Evolutionary conservation across 345 rosid genomes (phyloP).

Genomic region (Citrus trifoliata): DNA sequence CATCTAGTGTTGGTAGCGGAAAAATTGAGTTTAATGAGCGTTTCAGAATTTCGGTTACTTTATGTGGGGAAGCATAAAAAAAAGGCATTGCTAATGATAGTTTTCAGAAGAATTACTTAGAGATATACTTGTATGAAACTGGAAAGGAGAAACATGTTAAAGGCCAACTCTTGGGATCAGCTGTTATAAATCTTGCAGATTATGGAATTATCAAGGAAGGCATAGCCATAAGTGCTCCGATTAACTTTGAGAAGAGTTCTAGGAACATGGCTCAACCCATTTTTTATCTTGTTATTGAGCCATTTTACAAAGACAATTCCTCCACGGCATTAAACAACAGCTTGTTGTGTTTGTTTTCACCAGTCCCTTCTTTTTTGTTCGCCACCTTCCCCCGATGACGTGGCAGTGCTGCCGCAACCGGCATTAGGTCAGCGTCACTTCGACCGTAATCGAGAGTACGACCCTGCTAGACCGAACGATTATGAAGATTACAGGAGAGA

Average conservation of each 20-base stretch:
- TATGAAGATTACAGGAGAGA: too few relatives aligned
- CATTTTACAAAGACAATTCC: constrained; percentile 49
- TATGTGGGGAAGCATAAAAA: constrained; percentile 49
- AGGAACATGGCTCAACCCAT: constrained; percentile 48
- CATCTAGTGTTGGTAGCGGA: constrained; percentile 49
- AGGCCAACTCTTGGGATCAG: constrained; percentile 77
- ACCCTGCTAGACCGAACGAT: too few relatives aligned
- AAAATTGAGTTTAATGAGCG: constrained; percentile 61
- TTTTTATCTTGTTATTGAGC: constrained; percentile 58
- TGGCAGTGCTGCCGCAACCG: too few relatives aligned
- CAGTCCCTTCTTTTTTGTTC: too few relatives aligned
- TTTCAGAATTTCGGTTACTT: constrained; percentile 51
- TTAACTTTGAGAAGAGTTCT: constrained; percentile 61
- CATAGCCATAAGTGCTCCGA: constrained; percentile 41
- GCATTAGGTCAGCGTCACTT: too few relatives aligned
- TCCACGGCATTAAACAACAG: constrained; percentile 22
- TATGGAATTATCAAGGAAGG: constrained; percentile 55
- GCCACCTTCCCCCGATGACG: too few relatives aligned
- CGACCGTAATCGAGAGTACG: too few relatives aligned
- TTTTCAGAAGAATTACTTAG: constrained; percentile 70
- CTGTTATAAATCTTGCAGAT: constrained; percentile 74
- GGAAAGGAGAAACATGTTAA: constrained; percentile 55
- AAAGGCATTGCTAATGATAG: constrained; percentile 29
- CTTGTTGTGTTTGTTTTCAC: too few relatives aligned
- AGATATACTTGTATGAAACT: constrained; percentile 66